A percentile compares a stretch with the other conserved stretches of the same genome.
phyloP scores from a whole-genome alignment of 2,329 filamentous ascomycete genomes.

The Emmonsia crescens region DNA sequence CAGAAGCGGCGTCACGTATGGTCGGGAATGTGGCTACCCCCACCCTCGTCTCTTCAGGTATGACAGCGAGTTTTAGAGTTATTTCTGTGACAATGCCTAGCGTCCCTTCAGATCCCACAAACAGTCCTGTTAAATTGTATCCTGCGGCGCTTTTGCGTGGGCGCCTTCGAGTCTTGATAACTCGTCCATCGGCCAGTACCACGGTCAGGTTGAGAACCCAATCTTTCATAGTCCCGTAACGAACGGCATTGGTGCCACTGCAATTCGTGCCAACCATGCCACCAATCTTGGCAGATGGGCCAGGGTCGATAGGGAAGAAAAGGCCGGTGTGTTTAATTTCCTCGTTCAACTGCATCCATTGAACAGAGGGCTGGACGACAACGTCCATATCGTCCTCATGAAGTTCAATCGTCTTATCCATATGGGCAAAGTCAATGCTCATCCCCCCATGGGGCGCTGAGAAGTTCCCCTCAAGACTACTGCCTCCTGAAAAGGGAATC shows the following conservation, averaged over 20 bases:
- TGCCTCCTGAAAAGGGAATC: slow-evolving; percentile 76
- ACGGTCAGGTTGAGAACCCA: slow-evolving; percentile 63
- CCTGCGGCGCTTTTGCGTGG: slow-evolving; percentile 61
- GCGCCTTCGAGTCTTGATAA: slow-evolving; percentile 57
- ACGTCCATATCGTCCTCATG: slow-evolving; percentile 86
- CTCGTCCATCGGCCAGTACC: slow-evolving; percentile 55
- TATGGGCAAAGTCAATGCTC: slow-evolving; percentile 78
- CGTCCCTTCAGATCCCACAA: slow-evolving; percentile 61
- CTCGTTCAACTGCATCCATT: slow-evolving; percentile 85
- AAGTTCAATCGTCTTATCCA: slow-evolving; percentile 70
- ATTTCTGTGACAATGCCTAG: slow-evolving; percentile 60
- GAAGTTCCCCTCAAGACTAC: slow-evolving; percentile 82
- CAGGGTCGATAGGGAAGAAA: slow-evolving; percentile 86
- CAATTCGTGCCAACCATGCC: slow-evolving; percentile 60
- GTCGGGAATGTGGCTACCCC: slow-evolving; percentile 52
- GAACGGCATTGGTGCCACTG: slow-evolving; percentile 48
- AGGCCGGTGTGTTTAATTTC: slow-evolving; percentile 61
- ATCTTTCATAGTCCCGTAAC: slow-evolving; percentile 68
- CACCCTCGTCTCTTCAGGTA: slow-evolving; percentile 54
- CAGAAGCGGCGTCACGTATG: slow-evolving; percentile 51
- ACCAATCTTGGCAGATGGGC: slow-evolving; percentile 49
- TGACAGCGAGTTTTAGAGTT: slow-evolving; percentile 55
- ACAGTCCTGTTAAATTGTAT: slow-evolving; percentile 59
- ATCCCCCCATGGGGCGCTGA: slow-evolving; percentile 77
- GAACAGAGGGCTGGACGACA: slow-evolving; percentile 79